Conservation (phyloP, 768 basidiomycete species). For the Ramaria sp. region DNA sequence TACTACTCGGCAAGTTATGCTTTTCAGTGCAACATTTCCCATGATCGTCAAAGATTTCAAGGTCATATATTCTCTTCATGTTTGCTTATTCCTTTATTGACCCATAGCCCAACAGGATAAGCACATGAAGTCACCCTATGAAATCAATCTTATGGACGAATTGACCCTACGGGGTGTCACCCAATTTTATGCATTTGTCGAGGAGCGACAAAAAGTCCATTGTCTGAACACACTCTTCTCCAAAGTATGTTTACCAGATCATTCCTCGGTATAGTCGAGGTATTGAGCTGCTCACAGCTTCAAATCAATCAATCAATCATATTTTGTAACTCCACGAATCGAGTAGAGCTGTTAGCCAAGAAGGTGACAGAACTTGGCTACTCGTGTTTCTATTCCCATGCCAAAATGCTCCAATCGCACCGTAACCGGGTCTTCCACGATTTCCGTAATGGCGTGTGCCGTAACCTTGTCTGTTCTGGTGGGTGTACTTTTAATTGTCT, state of each 20-base stretch:
- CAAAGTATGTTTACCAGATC: constrained; percentile 45
- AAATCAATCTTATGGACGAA: constrained; percentile 99
- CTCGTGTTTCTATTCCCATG: constrained; percentile 99
- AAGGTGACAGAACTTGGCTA: constrained; percentile 99
- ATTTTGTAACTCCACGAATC: constrained; percentile 99
- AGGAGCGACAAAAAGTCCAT: constrained; percentile 98
- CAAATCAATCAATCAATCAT: constrained; percentile 99
- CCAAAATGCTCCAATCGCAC: constrained; percentile 98
- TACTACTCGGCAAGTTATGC: constrained; percentile 86
- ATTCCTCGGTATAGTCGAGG: background rate
- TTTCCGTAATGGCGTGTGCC: constrained; percentile 96
- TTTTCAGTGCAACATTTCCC: constrained; percentile 98
- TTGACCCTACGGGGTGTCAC: constrained; percentile 97
- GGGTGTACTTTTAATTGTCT: constrained; percentile 7
- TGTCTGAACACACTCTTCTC: constrained; percentile 99
- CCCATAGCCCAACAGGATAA: constrained; percentile 52
- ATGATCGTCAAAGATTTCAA: constrained; percentile 99
- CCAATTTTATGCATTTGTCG: constrained; percentile 98
- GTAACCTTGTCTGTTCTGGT: constrained; percentile 88
- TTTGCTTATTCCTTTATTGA: background rate
- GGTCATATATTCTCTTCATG: constrained; percentile 32
- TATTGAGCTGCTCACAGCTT: constrained; percentile 38
- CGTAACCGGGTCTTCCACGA: constrained; percentile 99
- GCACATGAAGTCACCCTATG: constrained; percentile 91
- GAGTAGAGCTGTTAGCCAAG: constrained; percentile 97